A percentile compares a stretch with the other conserved stretches of the same genome.
Evolutionary conservation across 352 stramenopile species (phyloP).

Genomic region (Phytophthora lateralis): DNA sequence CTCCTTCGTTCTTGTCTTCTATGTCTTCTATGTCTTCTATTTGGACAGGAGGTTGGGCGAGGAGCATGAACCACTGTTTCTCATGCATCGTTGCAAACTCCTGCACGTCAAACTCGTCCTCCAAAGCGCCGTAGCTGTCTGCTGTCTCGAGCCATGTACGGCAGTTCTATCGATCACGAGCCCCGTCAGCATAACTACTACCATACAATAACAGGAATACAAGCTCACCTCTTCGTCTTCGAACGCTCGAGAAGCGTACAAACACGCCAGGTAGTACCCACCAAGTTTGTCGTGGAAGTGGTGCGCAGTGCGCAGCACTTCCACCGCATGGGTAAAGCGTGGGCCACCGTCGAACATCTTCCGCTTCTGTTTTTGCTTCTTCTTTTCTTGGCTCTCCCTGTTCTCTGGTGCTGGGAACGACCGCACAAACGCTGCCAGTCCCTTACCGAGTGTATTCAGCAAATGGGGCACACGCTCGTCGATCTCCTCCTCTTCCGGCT

Average conservation of each 20-base stretch:
- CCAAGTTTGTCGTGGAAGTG: conserved; percentile 87
- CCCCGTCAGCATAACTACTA: no score
- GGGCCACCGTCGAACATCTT: conserved; percentile 11
- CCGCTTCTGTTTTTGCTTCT: conserved; percentile 30
- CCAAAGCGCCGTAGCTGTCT: conserved; percentile 77
- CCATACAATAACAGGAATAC: neutral
- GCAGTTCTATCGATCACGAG: conserved; percentile 46
- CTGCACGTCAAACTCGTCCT: conserved; percentile 69
- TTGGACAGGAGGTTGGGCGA: conserved; percentile 47
- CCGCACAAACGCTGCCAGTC: conserved; percentile 50
- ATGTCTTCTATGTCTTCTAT: conserved; percentile 35
- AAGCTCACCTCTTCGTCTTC: conserved; percentile 58
- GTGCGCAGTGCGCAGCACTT: conserved; percentile 71
- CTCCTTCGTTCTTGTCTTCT: conserved; percentile 14
- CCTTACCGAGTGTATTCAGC: conserved; percentile 68
- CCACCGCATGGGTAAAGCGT: conserved; percentile 57
- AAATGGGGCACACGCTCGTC: conserved; percentile 70
- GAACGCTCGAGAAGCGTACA: conserved; percentile 63
- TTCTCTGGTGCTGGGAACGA: conserved; percentile 24
- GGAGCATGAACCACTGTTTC: conserved; percentile 64
- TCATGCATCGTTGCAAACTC: conserved; percentile 65
- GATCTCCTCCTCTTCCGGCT: conserved; percentile 66
- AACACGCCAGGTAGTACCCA: conserved; percentile 70
- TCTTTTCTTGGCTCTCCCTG: conserved; percentile 8
- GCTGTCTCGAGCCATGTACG: conserved; percentile 78